Conservation (phyloP, 2,329 filamentous ascomycete species). For the Nigrograna mackinnonii region DNA sequence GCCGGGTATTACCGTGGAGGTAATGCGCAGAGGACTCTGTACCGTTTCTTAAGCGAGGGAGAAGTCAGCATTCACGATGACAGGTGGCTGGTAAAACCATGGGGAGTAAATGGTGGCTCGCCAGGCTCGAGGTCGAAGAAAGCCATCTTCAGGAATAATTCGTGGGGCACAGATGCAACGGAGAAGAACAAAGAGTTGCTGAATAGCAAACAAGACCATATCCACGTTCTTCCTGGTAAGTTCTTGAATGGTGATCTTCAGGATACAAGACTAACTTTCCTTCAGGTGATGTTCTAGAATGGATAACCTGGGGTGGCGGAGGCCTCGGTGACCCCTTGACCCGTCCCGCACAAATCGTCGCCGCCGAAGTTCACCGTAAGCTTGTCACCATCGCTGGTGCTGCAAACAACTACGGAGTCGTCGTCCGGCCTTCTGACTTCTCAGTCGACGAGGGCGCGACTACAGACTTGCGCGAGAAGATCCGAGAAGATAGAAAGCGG, state of each 20-base stretch:
- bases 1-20: slow-evolving; percentile 53
- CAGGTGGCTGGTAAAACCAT: slow-evolving; percentile 54
- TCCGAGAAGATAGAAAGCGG: slow-evolving; percentile 26
- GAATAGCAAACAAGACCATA: slow-evolving; percentile 53
- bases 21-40: slow-evolving; percentile 53
- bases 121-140: slow-evolving; percentile 50
- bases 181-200: slow-evolving; percentile 41
- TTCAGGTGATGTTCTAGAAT: slow-evolving; percentile 52
- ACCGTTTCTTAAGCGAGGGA: slow-evolving; percentile 50
- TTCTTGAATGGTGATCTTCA: no score
- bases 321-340: slow-evolving; percentile 53
- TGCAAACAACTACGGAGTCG: slow-evolving; percentile 49
- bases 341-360: slow-evolving; percentile 48
- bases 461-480: slow-evolving; percentile 33
- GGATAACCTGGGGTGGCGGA: slow-evolving; percentile 55
- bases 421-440: slow-evolving; percentile 42
- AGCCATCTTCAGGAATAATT: slow-evolving; percentile 46
- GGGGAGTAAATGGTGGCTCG: slow-evolving; percentile 52
- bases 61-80: slow-evolving; percentile 55
- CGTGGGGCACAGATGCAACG: slow-evolving; percentile 34
- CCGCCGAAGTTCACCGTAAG: slow-evolving; percentile 49
- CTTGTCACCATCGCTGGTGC: slow-evolving; percentile 51
- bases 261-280: neutral
- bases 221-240: slow-evolving; percentile 46
- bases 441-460: slow-evolving; percentile 43